These are phyloP conservation scores for Megacollybia marginata DNA, from an alignment of 768 basidiomycete genomes.

Conservation along the genomic window DNA sequence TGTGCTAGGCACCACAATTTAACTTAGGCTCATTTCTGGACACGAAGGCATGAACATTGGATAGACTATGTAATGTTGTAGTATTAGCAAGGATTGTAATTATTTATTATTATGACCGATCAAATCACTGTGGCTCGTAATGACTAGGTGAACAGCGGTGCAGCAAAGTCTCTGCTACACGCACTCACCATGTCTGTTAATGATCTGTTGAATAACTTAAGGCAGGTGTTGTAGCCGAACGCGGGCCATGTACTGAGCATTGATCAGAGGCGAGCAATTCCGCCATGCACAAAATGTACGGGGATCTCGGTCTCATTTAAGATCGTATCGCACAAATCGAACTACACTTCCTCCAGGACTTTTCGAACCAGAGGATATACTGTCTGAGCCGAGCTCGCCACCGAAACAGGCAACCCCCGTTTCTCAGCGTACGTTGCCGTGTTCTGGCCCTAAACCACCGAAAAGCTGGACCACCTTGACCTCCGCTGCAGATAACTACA, in stretches of 20 bases:
- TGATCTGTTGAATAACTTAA: too few species aligned
- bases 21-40: not conserved
- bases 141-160: too few species aligned
- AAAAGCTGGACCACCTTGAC: constrained; percentile 43
- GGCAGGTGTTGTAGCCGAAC: too few species aligned
- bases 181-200: too few species aligned
- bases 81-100: too few species aligned
- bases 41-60: not conserved
- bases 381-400: too few species aligned
- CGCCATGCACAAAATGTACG: not conserved
- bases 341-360: not conserved
- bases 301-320: not conserved
- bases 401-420: not conserved
- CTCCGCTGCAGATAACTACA: constrained; percentile 17
- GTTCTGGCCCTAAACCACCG: constrained; percentile 46
- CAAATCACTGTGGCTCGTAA: too few species aligned
- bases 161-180: too few species aligned
- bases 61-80: too few species aligned
- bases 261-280: not conserved
- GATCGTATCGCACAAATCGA: not conserved
- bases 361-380: not conserved
- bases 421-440: constrained; percentile 7
- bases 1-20: not conserved
- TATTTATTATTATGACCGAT: too few species aligned
- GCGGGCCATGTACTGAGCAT: too few species aligned